These are phyloP conservation scores for Macadamia integrifolia DNA, from an alignment of 164 flowering plant species.

Conservation along the genomic window DNA sequence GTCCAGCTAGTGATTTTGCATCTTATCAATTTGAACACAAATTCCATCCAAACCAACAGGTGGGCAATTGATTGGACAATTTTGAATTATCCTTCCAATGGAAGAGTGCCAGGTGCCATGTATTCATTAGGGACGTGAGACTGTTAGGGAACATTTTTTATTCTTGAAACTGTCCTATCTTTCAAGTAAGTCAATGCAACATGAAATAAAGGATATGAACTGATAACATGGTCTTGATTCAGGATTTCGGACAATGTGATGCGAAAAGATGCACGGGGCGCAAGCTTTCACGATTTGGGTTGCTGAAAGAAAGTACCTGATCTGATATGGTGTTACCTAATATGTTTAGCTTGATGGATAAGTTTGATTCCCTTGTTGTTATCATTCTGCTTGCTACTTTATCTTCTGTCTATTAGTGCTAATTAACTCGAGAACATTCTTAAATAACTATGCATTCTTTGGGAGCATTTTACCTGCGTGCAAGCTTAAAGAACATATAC, in stretches of 20 bases:
- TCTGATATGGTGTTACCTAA: background rate
- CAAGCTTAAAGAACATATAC: no score
- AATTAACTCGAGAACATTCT: background rate
- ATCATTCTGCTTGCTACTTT: background rate
- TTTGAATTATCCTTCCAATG: background rate
- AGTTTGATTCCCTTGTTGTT: background rate
- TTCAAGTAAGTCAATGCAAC: background rate
- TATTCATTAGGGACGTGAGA: background rate
- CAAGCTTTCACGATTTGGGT: conserved; percentile 83
- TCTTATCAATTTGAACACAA: background rate
- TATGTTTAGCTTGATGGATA: background rate
- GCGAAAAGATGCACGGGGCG: conserved; percentile 97
- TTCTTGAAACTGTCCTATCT: background rate
- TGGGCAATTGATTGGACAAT: background rate
- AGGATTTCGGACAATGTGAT: conserved; percentile 99
- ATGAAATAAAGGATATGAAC: conserved; percentile 1
- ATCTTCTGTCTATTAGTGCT: background rate
- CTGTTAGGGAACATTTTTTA: background rate
- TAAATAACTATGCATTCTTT: background rate
- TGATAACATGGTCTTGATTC: conserved; percentile 19
- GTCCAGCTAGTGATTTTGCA: background rate
- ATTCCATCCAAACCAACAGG: background rate
- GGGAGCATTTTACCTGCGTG: background rate
- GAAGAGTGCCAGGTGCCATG: background rate
- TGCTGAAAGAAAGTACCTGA: conserved; percentile 69